Conservation (phyloP, 306 rosid genomes). For the Trifolium subterraneum region DNA sequence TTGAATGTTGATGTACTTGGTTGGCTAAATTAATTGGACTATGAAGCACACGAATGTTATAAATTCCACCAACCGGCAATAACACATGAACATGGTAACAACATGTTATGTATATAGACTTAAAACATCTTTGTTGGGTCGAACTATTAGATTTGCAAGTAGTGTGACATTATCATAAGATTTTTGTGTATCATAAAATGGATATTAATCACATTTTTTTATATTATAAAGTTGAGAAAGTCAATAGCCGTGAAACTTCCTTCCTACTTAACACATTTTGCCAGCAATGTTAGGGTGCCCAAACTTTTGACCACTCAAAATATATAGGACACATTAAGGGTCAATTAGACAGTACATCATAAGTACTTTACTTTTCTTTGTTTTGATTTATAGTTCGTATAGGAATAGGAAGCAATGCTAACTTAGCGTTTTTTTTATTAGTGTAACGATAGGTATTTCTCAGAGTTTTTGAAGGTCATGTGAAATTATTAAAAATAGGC, state of each 20-base stretch:
- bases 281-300: conserved; percentile 45
- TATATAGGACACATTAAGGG: conserved; percentile 34
- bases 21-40: conserved; percentile 44
- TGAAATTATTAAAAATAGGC: no score
- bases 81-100: conserved; percentile 39
- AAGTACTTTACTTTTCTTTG: no score
- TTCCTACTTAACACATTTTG: conserved; percentile 14
- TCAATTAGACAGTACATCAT: conserved; percentile 34
- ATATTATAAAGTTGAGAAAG: conserved; percentile 20
- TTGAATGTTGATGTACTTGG: neutral
- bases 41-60: conserved; percentile 38
- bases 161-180: conserved; percentile 18
- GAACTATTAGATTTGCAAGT: conserved; percentile 34
- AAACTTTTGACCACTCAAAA: conserved; percentile 29
- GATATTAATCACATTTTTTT: neutral
- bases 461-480: no score
- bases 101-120: neutral
- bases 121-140: conserved; percentile 34
- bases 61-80: conserved; percentile 50
- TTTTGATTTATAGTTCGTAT: no score
- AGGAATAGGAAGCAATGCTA: no score
- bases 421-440: no score
- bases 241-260: conserved; percentile 45
- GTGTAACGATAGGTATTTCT: no score
- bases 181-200: conserved; percentile 32